A percentile compares a stretch with the other conserved stretches of the same genome.
These are phyloP conservation scores for Fagus sylvatica DNA, from an alignment of 306 rosid species.

Conservation along the genomic window DNA sequence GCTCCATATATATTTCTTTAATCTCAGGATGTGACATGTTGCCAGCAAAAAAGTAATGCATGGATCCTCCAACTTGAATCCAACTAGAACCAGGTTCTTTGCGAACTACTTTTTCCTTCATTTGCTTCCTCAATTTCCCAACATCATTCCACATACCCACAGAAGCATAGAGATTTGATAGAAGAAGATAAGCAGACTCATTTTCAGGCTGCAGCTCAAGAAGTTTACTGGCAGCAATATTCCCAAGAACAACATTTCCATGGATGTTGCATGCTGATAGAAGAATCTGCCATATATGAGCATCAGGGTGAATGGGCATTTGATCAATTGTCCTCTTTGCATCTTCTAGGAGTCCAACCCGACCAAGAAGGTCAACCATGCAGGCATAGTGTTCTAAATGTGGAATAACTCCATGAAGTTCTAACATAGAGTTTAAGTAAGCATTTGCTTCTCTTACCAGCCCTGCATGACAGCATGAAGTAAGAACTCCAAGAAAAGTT, in stretches of 20 bases:
- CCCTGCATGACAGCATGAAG: conserved; percentile 15
- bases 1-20: conserved; percentile 5
- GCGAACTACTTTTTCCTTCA: not conserved
- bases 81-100: conserved; percentile 7
- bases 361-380: conserved; percentile 16
- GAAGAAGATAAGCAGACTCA: conserved; percentile 12
- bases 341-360: conserved; percentile 9
- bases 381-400: conserved; percentile 15
- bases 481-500: conserved; percentile 16
- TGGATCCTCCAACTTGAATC: conserved; percentile 3
- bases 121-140: not conserved
- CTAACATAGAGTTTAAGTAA: conserved; percentile 11
- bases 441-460: conserved; percentile 11
- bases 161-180: conserved; percentile 10
- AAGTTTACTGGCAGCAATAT: conserved; percentile 2
- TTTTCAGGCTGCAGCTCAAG: conserved; percentile 10
- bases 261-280: conserved; percentile 2
- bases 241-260: conserved; percentile 1
- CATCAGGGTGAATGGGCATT: conserved; percentile 16
- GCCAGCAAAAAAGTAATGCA: not conserved
- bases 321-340: conserved; percentile 18
- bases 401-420: conserved; percentile 7
- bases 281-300: conserved; percentile 13
- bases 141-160: conserved; percentile 2
- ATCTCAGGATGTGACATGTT: not conserved